phyloP scores from a whole-genome alignment of 805 yeast genomes.

The Brettanomyces nanus region DNA sequence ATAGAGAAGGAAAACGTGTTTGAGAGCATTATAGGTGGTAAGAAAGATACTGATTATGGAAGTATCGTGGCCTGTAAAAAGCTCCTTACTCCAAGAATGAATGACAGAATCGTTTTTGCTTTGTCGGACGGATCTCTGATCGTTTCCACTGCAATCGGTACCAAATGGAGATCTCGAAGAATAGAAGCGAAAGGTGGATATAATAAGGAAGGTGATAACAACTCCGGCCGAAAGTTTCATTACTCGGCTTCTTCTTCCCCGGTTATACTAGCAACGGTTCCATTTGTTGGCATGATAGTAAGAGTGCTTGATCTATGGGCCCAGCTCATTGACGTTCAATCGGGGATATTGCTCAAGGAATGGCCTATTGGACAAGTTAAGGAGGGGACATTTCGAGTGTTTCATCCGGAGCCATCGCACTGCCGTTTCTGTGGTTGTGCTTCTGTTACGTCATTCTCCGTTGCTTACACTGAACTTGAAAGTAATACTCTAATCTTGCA shows the following conservation, averaged over 20 bases:
- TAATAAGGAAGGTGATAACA: constrained; percentile 17
- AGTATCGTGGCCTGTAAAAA: constrained; percentile 43
- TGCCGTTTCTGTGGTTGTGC: constrained; percentile 90
- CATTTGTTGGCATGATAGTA: constrained; percentile 69
- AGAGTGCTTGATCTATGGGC: constrained; percentile 48
- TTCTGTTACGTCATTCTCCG: constrained; percentile 62
- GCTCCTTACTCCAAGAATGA: constrained; percentile 63
- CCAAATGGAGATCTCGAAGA: constrained; percentile 54
- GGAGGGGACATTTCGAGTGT: constrained; percentile 52
- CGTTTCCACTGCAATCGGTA: constrained; percentile 58
- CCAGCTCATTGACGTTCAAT: constrained; percentile 68
- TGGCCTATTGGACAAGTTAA: constrained; percentile 57
- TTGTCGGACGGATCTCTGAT: constrained; percentile 42
- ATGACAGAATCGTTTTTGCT: constrained; percentile 58
- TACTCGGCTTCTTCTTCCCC: constrained; percentile 7
- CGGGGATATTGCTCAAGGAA: constrained; percentile 60
- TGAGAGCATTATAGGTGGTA: constrained; percentile 2
- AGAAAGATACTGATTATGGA: constrained; percentile 15
- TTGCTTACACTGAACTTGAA: constrained; percentile 60
- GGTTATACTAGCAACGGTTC: constrained; percentile 37
- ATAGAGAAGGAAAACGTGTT: constrained; percentile 17
- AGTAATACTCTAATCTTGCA: constrained; percentile 57
- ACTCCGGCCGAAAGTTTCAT: background rate
- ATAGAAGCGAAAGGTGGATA: constrained; percentile 39
- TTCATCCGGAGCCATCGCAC: constrained; percentile 81